Base-by-base conservation (phyloP, 129 eudicot genomes). In the Deinandra increscens region DNA sequence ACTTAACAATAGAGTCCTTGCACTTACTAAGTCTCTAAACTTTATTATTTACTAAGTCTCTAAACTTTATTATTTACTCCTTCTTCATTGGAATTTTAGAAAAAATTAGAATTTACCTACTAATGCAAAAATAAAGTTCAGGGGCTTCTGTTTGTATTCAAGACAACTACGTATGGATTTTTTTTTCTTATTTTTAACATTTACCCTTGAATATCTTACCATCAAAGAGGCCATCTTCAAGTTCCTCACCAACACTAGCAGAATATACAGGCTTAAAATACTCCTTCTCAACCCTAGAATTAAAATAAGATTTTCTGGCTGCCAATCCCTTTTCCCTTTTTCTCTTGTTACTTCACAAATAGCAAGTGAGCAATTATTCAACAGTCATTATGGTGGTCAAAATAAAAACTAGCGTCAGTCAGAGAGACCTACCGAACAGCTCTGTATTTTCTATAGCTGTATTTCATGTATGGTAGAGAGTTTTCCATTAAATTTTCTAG, bases 171-270 rank as follows among this genome's bases (percentile, higher is more conserved):
- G 23, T 22, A 22, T 6, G 6, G 13, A 3, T 55, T 23, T 22
- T 23, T 55, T 22, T 1, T 55, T 55, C 56, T 29, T 56, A 29
- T 1, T 56, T 56, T 23, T 58, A 29, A 58, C 41, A 58, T 26
- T 6, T 58, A 1, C 36, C 41, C 15, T 58, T 58, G 18, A 58
- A 33, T n/a, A 60, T 49, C 67, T 81, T 89, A 93, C 99, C 99
- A 76, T 93, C 99, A 74, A 93, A 93, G 44, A 93, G 95, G 45
- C 97, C 99, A 81, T 93, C 99, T 89, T 93, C 99, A 41, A 93
- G 91, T 76, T 89, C 99, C 17, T 82, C 83, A 37, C 99, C 90
- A 9, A 89, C 73, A 79, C 99, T 93, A 12, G 99, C 95, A 49
- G 88, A 67, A 78, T 89, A 93, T 69, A 75, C 34, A 74, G 95